Percentiles rank a stretch among this genome's conserved stretches.
phyloP scores from a whole-genome alignment of 768 basidiomycete species.

The Rhodosporidiobolus odoratus region DNA sequence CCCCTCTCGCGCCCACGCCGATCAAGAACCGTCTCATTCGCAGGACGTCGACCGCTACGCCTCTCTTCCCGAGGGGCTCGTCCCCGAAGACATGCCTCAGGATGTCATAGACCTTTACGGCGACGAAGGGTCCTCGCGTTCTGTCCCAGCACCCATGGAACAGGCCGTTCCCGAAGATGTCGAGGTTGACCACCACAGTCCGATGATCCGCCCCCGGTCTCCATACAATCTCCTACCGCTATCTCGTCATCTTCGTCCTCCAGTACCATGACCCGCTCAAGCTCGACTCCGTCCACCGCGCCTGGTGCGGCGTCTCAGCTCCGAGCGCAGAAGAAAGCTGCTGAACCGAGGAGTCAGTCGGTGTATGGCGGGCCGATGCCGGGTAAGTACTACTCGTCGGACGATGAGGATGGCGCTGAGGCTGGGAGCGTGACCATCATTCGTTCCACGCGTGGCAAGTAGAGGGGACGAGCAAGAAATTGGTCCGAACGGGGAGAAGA shows the following conservation, averaged over 20 bases:
- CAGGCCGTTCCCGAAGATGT: too few species aligned
- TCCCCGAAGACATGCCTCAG: not conserved
- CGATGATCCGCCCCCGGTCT: too few species aligned
- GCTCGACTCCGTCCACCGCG: conserved; percentile 8
- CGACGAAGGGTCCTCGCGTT: too few species aligned
- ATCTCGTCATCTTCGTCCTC: not conserved
- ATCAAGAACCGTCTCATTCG: not conserved
- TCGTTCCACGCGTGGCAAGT: not conserved
- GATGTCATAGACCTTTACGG: too few species aligned
- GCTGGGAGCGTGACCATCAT: conserved; percentile 18
- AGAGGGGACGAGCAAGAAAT: too few species aligned
- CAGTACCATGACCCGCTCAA: conserved; percentile 16
- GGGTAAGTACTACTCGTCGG: conserved; percentile 9
- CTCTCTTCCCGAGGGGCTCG: not conserved
- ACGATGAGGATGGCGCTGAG: conserved; percentile 19
- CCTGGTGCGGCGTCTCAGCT: not conserved
- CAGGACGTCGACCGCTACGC: not conserved
- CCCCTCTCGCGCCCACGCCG: not conserved
- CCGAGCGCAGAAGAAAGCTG: not conserved
- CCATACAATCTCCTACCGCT: too few species aligned
- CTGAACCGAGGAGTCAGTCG: conserved; percentile 4
- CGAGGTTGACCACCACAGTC: too few species aligned
- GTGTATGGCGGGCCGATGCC: conserved; percentile 15
- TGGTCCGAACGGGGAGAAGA: too few species aligned
- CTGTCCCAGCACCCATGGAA: too few species aligned